phyloP scores from a whole-genome alignment of 495 filamentous ascomycete species.

The Terfezia claveryi region DNA sequence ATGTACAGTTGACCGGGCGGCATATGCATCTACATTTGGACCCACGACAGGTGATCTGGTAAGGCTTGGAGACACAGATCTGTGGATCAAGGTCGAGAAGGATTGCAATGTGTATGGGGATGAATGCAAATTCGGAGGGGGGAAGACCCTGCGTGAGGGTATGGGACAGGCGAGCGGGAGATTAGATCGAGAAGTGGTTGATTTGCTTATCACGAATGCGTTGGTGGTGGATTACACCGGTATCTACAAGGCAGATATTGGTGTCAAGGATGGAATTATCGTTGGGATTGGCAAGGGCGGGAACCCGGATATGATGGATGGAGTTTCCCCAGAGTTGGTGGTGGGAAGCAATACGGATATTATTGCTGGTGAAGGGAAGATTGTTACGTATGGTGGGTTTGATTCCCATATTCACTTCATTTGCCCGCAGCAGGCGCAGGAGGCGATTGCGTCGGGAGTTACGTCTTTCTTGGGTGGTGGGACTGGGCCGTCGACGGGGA shows the following conservation, averaged over 20 bases:
- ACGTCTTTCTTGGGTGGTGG: slow-evolving; percentile 87
- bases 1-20: slow-evolving; percentile 47
- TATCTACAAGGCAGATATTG: slow-evolving; percentile 95
- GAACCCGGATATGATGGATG: slow-evolving; percentile 91
- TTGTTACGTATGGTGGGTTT: slow-evolving; percentile 77
- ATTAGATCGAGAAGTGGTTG: slow-evolving; percentile 45
- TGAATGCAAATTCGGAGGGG: slow-evolving; percentile 88
- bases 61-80: slow-evolving; percentile 58
- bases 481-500: slow-evolving; percentile 78
- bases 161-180: slow-evolving; percentile 85
- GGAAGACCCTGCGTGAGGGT: slow-evolving; percentile 82
- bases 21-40: slow-evolving; percentile 77
- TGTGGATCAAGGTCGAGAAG: slow-evolving; percentile 84
- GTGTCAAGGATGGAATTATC: slow-evolving; percentile 73
- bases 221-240: slow-evolving; percentile 78
- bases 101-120: slow-evolving; percentile 74
- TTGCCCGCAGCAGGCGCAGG: slow-evolving; percentile 81
- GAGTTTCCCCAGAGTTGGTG: slow-evolving; percentile 55
- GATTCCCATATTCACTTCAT: slow-evolving; percentile 91
- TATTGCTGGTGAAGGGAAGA: slow-evolving; percentile 84
- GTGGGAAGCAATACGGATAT: slow-evolving; percentile 86
- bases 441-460: slow-evolving; percentile 68
- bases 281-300: slow-evolving; percentile 87
- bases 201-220: slow-evolving; percentile 83
- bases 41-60: slow-evolving; percentile 76